phyloP scores from a whole-genome alignment of 345 rosid genomes.

The Salix purpurea region DNA sequence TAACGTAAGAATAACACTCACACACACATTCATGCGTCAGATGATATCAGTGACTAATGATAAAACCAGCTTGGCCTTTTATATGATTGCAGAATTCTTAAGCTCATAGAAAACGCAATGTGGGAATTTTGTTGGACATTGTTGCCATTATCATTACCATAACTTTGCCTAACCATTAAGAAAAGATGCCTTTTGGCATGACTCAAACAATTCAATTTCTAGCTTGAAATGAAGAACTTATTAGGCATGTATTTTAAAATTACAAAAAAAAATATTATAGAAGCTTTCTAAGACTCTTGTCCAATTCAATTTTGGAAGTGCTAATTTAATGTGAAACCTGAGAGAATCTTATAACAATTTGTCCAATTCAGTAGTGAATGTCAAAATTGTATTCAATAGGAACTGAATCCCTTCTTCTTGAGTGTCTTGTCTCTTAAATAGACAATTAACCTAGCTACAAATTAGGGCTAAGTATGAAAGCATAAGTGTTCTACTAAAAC shows the following conservation, averaged over 20 bases:
- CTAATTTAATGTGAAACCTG: background rate
- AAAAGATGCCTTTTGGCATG: background rate
- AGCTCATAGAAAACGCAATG: background rate
- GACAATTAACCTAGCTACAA: too few relatives aligned
- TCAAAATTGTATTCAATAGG: too few relatives aligned
- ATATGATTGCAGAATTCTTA: background rate
- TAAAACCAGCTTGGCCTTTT: background rate
- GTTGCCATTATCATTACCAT: background rate
- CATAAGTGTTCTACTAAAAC: too few relatives aligned
- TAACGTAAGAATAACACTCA: too few relatives aligned
- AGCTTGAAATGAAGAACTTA: background rate
- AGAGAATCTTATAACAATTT: background rate
- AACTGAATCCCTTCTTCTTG: too few relatives aligned
- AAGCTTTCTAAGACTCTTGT: background rate
- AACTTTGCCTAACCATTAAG: background rate
- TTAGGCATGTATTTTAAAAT: background rate
- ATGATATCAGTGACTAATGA: too few relatives aligned
- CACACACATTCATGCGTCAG: too few relatives aligned
- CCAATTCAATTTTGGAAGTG: background rate
- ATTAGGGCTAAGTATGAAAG: too few relatives aligned
- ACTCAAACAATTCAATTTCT: background rate
- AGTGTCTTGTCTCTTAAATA: too few relatives aligned
- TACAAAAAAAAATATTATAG: background rate
- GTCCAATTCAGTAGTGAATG: background rate
- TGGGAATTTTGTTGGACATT: background rate